Conservation (phyloP, 2,329 filamentous ascomycete genomes). For the Rutstroemia sp. region DNA sequence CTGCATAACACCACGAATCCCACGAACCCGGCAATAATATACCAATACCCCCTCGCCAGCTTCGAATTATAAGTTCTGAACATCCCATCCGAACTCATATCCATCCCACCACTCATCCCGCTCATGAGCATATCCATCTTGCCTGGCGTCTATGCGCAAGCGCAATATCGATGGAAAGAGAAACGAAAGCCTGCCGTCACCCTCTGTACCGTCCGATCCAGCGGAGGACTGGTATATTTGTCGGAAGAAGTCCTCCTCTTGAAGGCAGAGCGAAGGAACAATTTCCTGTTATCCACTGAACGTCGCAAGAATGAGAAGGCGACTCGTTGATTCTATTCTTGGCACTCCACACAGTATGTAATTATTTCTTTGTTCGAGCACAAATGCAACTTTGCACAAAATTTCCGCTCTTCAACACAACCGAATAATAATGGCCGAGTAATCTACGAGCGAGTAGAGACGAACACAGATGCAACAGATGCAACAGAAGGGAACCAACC, state of each 20-base stretch:
- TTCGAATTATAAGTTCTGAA: constrained; percentile 41
- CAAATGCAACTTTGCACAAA: background rate
- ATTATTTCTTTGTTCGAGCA: background rate
- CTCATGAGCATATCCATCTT: constrained; percentile 13
- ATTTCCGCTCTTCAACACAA: background rate
- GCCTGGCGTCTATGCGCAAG: background rate
- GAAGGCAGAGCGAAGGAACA: no score
- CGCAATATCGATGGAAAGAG: background rate
- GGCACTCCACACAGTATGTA: background rate
- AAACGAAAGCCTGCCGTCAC: background rate
- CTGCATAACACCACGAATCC: constrained; percentile 17
- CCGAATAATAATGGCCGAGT: background rate
- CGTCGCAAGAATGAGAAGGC: no score
- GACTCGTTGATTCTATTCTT: background rate
- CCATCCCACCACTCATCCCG: constrained; percentile 16
- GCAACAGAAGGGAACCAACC: background rate
- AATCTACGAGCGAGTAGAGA: background rate
- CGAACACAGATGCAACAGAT: background rate
- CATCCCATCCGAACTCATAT: constrained; percentile 29
- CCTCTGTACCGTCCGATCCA: background rate
- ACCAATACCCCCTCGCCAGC: constrained; percentile 52
- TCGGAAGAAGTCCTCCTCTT: no score
- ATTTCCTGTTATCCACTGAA: no score
- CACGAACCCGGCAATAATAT: constrained; percentile 43
- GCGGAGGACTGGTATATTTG: background rate